A percentile compares a stretch with the other conserved stretches of the same genome.
These are phyloP conservation scores for Lachnellula hyalina DNA, from an alignment of 2,329 filamentous ascomycete species.

Conservation along the genomic window DNA sequence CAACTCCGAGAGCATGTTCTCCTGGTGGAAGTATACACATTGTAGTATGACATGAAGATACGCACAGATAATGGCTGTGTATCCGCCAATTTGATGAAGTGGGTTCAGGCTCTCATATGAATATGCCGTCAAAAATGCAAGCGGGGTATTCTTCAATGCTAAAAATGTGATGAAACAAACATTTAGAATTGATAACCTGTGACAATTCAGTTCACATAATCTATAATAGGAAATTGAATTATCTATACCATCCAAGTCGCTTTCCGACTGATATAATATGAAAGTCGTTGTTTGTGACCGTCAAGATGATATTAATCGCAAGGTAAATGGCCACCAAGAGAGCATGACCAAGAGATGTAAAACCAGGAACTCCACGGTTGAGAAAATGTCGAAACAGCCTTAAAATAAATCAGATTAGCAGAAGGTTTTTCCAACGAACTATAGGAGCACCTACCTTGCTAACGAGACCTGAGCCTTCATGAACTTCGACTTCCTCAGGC, in stretches of 20 bases:
- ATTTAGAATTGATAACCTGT: conserved; percentile 45
- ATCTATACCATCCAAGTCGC: conserved; percentile 22
- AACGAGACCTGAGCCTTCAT: conserved; percentile 15
- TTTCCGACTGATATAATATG: conserved; percentile 12
- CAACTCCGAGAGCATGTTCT: conserved; percentile 36
- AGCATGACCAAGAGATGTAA: conserved; percentile 38
- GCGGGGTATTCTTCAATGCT: conserved; percentile 53
- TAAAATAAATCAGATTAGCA: neutral
- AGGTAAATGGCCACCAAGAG: conserved; percentile 33
- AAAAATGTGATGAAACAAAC: conserved; percentile 48
- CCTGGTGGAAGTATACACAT: conserved; percentile 5
- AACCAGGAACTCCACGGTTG: conserved; percentile 26
- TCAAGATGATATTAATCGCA: conserved; percentile 34
- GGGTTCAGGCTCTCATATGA: conserved; percentile 56
- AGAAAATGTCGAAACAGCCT: conserved; percentile 17
- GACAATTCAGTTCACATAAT: conserved; percentile 19
- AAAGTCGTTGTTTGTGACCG: conserved; percentile 30
- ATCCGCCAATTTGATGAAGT: conserved; percentile 50
- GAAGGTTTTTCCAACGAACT: neutral
- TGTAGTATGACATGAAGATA: conserved; percentile 39
- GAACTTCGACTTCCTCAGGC: conserved; percentile 9
- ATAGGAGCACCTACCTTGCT: conserved; percentile 10
- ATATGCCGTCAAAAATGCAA: conserved; percentile 47
- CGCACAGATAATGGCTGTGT: conserved; percentile 41
- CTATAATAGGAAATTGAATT: conserved; percentile 17